Evolutionary conservation across 140 eudicot species (phyloP), one percentile per base, ranked within the genome.

Genomic region (Senecio squalidus): DNA sequence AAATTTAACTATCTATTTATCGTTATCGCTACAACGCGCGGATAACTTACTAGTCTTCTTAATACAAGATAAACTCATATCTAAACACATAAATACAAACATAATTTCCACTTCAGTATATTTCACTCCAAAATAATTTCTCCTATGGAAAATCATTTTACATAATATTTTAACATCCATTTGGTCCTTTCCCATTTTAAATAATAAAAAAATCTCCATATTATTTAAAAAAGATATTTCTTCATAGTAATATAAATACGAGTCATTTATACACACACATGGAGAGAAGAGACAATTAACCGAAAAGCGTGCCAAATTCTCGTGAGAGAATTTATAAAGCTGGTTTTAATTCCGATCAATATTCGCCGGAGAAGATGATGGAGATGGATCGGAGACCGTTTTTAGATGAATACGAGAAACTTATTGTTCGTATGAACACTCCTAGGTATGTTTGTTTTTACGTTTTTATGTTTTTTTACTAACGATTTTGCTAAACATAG

Each of bases 401-500:
- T 77, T 58, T 86, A 62, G 95, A 86, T 58, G 97, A 90, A 64
- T 83, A 78, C 52, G 95, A 90, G 39, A 90, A 90, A 82, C 95
- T 90, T 72, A 58, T 90, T 48, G 69, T 83, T 64, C 80, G 97
- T 25, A 86, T 90, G 91, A 79, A 80, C 20, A 80, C 88, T 8
- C 98, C 98, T 4, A 81, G 90, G 97, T 90, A 18, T 47, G 71
- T 66, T 62, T 17, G 2, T 25, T 15, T 23, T 18, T 25, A 4
- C 1, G n/a, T 18, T 20, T 17, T 9, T n/a, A 40, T 40, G 46
- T 1, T 39, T 9, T 39, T 8, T 39, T 39, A 3, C n/a, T n/a
- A n/a, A n/a, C n/a, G n/a, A n/a, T n/a, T n/a, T n/a, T n/a, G n/a
- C n/a, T 1, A 30, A 30, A 9, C 5, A 30, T 30, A 1, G 9